phyloP scores from a whole-genome alignment of 768 basidiomycete species.

The Boletales sp. region DNA sequence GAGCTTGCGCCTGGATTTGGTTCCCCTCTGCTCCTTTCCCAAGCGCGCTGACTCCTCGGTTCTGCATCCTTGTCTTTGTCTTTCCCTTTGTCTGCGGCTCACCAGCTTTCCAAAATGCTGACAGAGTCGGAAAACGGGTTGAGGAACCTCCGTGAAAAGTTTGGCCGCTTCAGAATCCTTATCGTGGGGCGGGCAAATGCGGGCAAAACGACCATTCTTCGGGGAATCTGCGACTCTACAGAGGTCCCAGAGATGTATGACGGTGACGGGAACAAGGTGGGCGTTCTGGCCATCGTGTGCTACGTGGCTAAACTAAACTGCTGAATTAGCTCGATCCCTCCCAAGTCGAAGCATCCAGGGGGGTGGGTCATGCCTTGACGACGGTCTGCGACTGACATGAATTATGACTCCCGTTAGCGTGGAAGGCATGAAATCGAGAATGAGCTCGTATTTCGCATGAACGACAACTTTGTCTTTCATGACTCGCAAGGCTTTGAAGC shows the following conservation, averaged over 20 bases:
- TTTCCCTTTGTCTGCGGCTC: too few relatives aligned
- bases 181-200: constrained; percentile 6
- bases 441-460: constrained; percentile 2
- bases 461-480: constrained; percentile 2
- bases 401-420: neutral
- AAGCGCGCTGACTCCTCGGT: too few relatives aligned
- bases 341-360: neutral
- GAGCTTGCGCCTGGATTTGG: too few relatives aligned
- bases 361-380: neutral
- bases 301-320: neutral
- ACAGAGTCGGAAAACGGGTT: neutral
- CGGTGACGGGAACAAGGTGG: neutral
- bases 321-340: constrained; percentile 1
- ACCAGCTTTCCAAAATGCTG: neutral
- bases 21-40: too few relatives aligned
- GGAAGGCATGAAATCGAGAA: neutral
- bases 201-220: constrained; percentile 9
- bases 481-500: constrained; percentile 6
- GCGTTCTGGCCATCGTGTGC: too few relatives aligned
- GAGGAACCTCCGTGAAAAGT: neutral
- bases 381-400: too few relatives aligned
- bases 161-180: constrained; percentile 1
- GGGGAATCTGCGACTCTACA: neutral
- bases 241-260: constrained; percentile 8
- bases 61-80: too few relatives aligned